These are phyloP conservation scores for Solanum infundibuliforme DNA, from an alignment of 257 asterid genomes.

Conservation along the genomic window DNA sequence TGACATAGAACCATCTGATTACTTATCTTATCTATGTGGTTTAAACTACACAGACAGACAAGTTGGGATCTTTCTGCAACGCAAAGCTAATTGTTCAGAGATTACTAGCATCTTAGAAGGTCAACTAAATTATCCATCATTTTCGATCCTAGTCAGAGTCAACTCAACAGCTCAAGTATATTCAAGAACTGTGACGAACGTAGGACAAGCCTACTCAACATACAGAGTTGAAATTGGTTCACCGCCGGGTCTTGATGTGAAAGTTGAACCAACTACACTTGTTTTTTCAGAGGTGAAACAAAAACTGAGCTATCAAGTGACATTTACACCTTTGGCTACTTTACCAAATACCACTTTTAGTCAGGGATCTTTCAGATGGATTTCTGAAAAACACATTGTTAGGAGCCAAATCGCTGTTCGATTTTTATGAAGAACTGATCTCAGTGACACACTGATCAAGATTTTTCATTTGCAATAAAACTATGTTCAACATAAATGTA, in stretches of 20 bases:
- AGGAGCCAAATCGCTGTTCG: constrained; percentile 14
- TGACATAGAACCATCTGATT: constrained; percentile 9
- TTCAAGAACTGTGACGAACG: constrained; percentile 28
- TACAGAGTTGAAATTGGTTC: not conserved
- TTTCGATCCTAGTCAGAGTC: not conserved
- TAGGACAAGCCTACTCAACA: constrained; percentile 16
- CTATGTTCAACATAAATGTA: not conserved
- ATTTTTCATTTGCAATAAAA: not conserved
- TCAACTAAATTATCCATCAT: constrained; percentile 29
- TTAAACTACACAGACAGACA: constrained; percentile 4
- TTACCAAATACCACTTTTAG: not conserved
- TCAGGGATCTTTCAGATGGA: constrained; percentile 23
- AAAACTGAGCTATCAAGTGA: constrained; percentile 3
- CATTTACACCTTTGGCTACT: not conserved
- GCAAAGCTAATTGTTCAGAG: not conserved
- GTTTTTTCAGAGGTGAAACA: constrained; percentile 3
- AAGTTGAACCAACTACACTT: constrained; percentile 8
- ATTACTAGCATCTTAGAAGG: constrained; percentile 5
- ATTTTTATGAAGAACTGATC: not conserved
- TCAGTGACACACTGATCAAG: not conserved
- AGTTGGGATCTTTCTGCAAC: not conserved
- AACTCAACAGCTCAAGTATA: not conserved
- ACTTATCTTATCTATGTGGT: constrained; percentile 24
- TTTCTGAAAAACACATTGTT: constrained; percentile 7
- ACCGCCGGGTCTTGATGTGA: not conserved